These are phyloP conservation scores for Umbelopsis sp. DNA, from an alignment of 192 early-diverging fungal species.

Conservation along the genomic window DNA sequence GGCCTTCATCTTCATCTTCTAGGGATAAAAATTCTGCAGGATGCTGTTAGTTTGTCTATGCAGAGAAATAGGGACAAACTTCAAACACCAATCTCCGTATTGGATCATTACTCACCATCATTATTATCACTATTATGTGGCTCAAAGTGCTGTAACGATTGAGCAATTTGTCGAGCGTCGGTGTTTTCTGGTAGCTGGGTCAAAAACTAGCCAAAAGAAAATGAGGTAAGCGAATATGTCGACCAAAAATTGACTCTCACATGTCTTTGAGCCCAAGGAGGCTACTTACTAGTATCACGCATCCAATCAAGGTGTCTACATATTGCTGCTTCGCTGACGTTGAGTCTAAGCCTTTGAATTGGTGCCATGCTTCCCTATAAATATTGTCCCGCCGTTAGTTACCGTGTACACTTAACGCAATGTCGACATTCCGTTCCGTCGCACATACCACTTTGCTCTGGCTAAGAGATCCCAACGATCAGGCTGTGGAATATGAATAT, in stretches of 20 bases:
- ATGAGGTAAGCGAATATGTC: conserved; percentile 21
- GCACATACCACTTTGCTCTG: conserved; percentile 37
- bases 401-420: neutral
- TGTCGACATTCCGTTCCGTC: neutral
- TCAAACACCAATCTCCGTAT: neutral
- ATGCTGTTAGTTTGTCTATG: neutral
- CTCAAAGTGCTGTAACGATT: conserved; percentile 13
- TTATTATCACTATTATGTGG: conserved; percentile 7
- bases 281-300: conserved; percentile 30
- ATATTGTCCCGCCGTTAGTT: neutral
- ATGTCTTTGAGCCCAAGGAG: neutral
- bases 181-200: conserved; percentile 20
- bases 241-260: conserved; percentile 2
- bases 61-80: neutral
- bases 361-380: conserved; percentile 37
- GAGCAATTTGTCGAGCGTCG: conserved; percentile 10
- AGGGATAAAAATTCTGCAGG: conserved; percentile 4
- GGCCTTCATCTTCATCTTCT: conserved; percentile 2
- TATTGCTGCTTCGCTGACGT: conserved; percentile 34
- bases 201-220: conserved; percentile 8
- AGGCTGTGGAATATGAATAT: conserved; percentile 25
- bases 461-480: conserved; percentile 22
- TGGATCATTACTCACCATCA: neutral
- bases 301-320: conserved; percentile 28
- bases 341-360: conserved; percentile 25